These are phyloP conservation scores for Tylopilus cervinicoccineus DNA, from an alignment of 768 basidiomycete species.

Conservation along the genomic window DNA sequence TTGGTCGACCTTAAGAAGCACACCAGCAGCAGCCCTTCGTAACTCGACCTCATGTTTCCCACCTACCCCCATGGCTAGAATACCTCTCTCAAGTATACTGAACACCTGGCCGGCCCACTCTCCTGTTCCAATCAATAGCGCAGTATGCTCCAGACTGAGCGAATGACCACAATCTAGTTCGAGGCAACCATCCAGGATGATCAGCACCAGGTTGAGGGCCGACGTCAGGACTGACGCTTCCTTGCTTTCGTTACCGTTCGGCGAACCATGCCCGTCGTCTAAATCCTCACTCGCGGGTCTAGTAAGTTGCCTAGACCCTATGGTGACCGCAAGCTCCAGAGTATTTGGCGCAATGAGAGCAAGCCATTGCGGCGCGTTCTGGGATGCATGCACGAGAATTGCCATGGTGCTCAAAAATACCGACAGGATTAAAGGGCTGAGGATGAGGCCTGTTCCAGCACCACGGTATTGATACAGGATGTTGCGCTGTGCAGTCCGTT, in stretches of 20 bases:
- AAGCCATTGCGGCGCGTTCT: conserved; percentile 78
- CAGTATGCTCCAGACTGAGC: conserved; percentile 71
- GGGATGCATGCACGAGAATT: conserved; percentile 77
- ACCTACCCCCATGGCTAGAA: conserved; percentile 57
- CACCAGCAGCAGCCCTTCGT: conserved; percentile 70
- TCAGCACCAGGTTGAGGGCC: conserved; percentile 72
- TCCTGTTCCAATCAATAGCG: conserved; percentile 61
- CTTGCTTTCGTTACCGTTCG: conserved; percentile 33
- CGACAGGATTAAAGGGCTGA: conserved; percentile 72
- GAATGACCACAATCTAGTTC: conserved; percentile 76
- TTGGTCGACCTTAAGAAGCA: conserved; percentile 76
- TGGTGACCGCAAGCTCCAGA: conserved; percentile 76
- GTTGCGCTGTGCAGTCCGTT: conserved; percentile 56
- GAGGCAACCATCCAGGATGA: conserved; percentile 69
- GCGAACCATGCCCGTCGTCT: conserved; percentile 29
- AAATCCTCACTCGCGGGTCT: conserved; percentile 33
- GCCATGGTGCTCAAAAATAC: conserved; percentile 74
- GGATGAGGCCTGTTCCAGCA: conserved; percentile 77
- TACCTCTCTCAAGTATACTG: conserved; percentile 57
- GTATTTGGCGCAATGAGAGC: conserved; percentile 76
- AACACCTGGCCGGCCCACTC: conserved; percentile 83
- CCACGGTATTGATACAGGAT: conserved; percentile 59
- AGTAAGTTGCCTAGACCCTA: conserved; percentile 67
- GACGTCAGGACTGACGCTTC: conserved; percentile 73
- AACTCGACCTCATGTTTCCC: conserved; percentile 61